These are phyloP conservation scores for Crucihimalaya himalaica DNA, from an alignment of 345 rosid species.

Conservation along the genomic window DNA sequence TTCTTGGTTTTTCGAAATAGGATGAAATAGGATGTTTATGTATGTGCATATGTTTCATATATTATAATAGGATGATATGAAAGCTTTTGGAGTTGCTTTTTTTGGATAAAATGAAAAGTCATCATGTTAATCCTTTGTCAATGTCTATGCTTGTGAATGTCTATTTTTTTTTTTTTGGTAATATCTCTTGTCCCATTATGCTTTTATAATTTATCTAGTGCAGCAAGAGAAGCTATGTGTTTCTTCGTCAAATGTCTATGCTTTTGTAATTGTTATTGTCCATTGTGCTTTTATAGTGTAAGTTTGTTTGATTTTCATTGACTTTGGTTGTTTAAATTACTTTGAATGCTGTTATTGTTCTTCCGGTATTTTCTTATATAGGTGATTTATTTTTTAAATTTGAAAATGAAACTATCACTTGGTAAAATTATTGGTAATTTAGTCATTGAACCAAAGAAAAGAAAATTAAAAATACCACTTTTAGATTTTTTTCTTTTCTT, in stretches of 20 bases:
- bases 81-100: too few species aligned
- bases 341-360: background rate
- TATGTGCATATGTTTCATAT: background rate
- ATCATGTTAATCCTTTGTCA: background rate
- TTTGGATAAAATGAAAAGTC: background rate
- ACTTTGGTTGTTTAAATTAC: too few species aligned
- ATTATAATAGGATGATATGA: background rate
- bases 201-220: too few species aligned
- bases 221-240: background rate
- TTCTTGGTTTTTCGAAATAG: background rate
- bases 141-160: background rate
- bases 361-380: too few species aligned
- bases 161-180: background rate
- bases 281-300: background rate
- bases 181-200: too few species aligned
- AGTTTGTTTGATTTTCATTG: slow-evolving; percentile 5
- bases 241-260: background rate
- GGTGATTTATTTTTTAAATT: too few species aligned
- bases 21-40: too few species aligned
- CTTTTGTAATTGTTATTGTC: background rate
- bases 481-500: too few species aligned
- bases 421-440: background rate
- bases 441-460: background rate
- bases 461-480: background rate
- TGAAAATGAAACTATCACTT: background rate